phyloP scores from a whole-genome alignment of 139 green algal species.

The Desmodesmus armatus region DNA sequence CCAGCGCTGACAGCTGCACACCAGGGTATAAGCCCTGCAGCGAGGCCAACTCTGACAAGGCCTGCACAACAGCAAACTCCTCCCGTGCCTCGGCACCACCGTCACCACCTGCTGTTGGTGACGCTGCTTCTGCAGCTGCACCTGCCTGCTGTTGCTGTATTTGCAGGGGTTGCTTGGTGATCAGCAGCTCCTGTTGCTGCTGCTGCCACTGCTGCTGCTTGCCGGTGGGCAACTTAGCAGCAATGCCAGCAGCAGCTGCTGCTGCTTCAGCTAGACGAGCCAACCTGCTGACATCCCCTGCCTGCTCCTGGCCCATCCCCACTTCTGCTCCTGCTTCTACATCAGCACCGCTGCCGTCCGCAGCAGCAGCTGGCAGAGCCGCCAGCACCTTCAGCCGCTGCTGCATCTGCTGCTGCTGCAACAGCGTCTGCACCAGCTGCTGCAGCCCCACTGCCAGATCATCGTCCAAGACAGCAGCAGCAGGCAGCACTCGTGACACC shows the following conservation, averaged over 20 bases:
- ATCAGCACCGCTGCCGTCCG: neutral
- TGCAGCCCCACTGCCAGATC: conserved; percentile 1
- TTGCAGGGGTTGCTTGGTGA: neutral
- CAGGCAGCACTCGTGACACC: conserved; percentile 8
- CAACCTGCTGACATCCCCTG: conserved; percentile 10
- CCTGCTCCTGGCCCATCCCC: neutral
- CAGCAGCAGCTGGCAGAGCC: neutral
- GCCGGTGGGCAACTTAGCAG: no score
- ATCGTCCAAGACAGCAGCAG: conserved; percentile 10
- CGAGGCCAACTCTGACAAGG: neutral
- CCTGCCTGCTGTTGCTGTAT: neutral
- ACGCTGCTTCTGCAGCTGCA: conserved; percentile 19
- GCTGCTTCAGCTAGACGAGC: neutral
- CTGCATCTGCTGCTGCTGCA: no score
- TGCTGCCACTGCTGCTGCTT: neutral
- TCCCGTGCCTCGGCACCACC: neutral
- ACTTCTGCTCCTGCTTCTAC: neutral
- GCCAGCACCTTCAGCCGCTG: neutral
- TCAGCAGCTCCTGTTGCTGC: neutral
- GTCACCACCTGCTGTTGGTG: neutral
- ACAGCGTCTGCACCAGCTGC: neutral
- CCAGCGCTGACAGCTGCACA: conserved; percentile 5
- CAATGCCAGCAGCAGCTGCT: no score
- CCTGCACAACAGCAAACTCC: neutral
- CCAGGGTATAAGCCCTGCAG: conserved; percentile 35